These are phyloP conservation scores for Phytophthora sansomeana DNA, from an alignment of 352 stramenopile species.

Conservation along the genomic window DNA sequence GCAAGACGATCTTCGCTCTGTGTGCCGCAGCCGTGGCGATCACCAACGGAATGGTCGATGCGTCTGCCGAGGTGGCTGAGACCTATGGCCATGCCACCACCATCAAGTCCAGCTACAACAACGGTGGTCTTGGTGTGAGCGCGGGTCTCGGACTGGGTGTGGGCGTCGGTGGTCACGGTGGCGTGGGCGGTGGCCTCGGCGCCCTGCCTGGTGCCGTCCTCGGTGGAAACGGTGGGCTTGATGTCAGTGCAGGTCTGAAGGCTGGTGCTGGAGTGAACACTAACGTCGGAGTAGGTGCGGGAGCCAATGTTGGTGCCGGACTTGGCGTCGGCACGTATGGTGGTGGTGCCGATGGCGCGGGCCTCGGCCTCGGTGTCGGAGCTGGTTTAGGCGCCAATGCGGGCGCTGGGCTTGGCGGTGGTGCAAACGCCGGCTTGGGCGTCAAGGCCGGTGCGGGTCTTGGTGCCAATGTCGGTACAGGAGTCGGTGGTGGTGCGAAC, in stretches of 20 bases:
- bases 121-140: neutral
- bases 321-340: neutral
- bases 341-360: neutral
- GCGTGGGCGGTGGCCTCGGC: neutral
- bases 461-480: neutral
- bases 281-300: no score
- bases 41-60: neutral
- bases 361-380: neutral
- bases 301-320: neutral
- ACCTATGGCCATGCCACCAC: neutral
- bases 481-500: neutral
- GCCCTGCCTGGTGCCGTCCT: neutral
- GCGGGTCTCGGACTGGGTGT: neutral
- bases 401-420: no score
- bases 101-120: neutral
- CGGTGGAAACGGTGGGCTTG: neutral
- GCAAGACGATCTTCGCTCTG: constrained; percentile 13
- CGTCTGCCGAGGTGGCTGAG: constrained; percentile 2
- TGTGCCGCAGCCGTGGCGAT: constrained; percentile 10
- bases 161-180: neutral
- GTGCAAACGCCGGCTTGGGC: neutral
- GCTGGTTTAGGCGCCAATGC: no score
- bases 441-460: neutral
- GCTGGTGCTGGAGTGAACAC: no score
- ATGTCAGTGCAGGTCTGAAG: neutral